These are phyloP conservation scores for Articulospora tetracladia DNA, from an alignment of 495 filamentous ascomycete species.

Conservation along the genomic window DNA sequence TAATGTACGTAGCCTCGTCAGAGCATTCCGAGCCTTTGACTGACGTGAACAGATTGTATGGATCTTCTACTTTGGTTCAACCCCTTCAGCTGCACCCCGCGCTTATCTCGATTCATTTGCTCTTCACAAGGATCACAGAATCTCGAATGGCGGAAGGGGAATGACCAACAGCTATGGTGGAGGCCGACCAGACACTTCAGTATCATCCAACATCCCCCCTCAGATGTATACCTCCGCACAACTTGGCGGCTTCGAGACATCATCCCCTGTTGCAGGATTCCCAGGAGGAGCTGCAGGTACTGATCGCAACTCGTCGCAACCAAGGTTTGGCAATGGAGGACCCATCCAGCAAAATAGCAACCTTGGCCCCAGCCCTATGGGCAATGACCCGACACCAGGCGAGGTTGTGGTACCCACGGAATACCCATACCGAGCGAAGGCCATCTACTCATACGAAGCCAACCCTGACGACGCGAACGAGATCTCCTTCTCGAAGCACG, in stretches of 20 bases:
- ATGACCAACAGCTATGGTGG: slow-evolving; percentile 64
- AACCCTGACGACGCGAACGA: slow-evolving; percentile 98
- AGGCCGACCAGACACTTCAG: slow-evolving; percentile 74
- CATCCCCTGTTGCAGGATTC: slow-evolving; percentile 75
- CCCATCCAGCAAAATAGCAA: slow-evolving; percentile 28
- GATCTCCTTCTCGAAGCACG: slow-evolving; percentile 94
- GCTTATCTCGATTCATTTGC: slow-evolving; percentile 96
- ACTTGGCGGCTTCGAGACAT: slow-evolving; percentile 93
- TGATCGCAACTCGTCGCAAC: slow-evolving; percentile 51
- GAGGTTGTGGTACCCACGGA: slow-evolving; percentile 82
- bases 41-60: slow-evolving; percentile 71
- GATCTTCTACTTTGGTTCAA: slow-evolving; percentile 98
- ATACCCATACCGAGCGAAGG: slow-evolving; percentile 95
- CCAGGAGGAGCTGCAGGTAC: slow-evolving; percentile 12
- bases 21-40: background rate
- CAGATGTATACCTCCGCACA: slow-evolving; percentile 98
- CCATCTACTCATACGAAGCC: slow-evolving; percentile 97
- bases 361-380: slow-evolving; percentile 9
- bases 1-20: slow-evolving; percentile 55
- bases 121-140: slow-evolving; percentile 74
- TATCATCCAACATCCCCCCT: slow-evolving; percentile 66
- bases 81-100: slow-evolving; percentile 81
- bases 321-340: slow-evolving; percentile 44
- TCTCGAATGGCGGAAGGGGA: slow-evolving; percentile 53
- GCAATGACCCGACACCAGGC: slow-evolving; percentile 36